Base-by-base conservation (phyloP, 164 flowering plant species). In the Tetracentron sinense region DNA sequence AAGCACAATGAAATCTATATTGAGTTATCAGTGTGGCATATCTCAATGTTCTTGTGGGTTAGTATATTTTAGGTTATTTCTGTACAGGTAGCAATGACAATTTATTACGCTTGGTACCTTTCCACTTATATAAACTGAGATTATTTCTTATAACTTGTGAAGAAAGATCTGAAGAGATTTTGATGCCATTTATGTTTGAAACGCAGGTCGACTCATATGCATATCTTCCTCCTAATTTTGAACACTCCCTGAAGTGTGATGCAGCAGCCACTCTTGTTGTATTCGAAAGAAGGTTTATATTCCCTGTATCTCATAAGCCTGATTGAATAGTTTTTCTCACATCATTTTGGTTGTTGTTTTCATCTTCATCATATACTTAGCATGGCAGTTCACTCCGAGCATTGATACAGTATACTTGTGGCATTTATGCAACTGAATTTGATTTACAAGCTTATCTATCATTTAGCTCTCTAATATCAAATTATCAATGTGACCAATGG, bases 121-220 rank as follows among this genome's bases (percentile, higher is more conserved):
- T 29, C 5, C 6, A 10, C 6, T 55, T 17, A 6, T 25, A 17
- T 20, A 23, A 26, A 17, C 16, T 1, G 6, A 17, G 19, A 60
- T 23, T 16, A 7, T 16, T 10, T 60, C 22, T 42, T 15, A 7
- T 57, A 51, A 11, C 42, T 65, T 54, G 17, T 31, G 27, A 63
- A 25, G 11, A 27, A 21, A 60, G 22, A 25, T n/a, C 12, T 29
- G 49, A 54, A 38, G 23, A 52, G 4, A 16, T 54, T 49, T 47
- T 61, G 55, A 55, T 56, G 33, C 42, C 5, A 19, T n/a, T 58
- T 54, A 15, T 68, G 6, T 23, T 58, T 63, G 27, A 26, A 67
- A 54, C 79, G 69, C 66, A 94, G 97, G 96, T 86, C 70, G 99
- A 92, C 77, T 89, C 97, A 19, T 95, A 76, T 80, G 96, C 93